A percentile compares a stretch with the other conserved stretches of the same genome.
phyloP scores from a whole-genome alignment of 2,329 filamentous ascomycete species.

The Colletotrichum sp. region DNA sequence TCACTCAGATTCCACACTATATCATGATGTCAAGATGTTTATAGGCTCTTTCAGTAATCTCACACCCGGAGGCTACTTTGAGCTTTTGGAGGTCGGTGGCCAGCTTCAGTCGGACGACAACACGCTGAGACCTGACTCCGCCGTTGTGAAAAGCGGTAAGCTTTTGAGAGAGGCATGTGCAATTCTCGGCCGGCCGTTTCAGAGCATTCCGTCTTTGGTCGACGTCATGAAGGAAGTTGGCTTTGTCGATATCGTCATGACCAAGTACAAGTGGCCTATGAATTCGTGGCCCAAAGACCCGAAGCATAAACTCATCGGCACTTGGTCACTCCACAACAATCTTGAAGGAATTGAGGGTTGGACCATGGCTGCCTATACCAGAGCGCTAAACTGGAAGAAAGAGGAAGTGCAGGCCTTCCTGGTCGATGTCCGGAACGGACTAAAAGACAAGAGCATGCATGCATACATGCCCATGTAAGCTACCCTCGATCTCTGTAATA shows the following conservation, averaged over 20 bases:
- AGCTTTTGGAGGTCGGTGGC: conserved; percentile 46
- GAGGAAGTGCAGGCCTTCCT: conserved; percentile 38
- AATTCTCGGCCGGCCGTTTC: conserved; percentile 31
- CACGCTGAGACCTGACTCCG: conserved; percentile 29
- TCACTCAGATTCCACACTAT: background rate
- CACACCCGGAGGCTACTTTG: conserved; percentile 48
- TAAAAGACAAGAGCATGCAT: conserved; percentile 37
- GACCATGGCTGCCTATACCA: conserved; percentile 38
- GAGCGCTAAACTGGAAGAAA: conserved; percentile 34
- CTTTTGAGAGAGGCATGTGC: conserved; percentile 33
- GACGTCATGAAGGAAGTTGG: conserved; percentile 53
- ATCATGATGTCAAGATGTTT: background rate
- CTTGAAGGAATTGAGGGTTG: conserved; percentile 37
- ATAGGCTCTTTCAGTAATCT: conserved; percentile 26
- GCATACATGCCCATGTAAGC: conserved; percentile 43
- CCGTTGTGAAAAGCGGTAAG: conserved; percentile 34
- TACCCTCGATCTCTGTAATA: background rate
- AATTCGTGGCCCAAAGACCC: conserved; percentile 57
- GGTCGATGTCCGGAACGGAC: conserved; percentile 35
- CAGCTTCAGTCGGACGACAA: conserved; percentile 45
- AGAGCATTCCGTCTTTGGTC: conserved; percentile 31
- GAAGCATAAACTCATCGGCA: conserved; percentile 55
- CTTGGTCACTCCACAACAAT: conserved; percentile 35
- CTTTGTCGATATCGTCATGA: conserved; percentile 56
- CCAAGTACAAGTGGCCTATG: conserved; percentile 53